phyloP scores from a whole-genome alignment of 495 filamentous ascomycete genomes.

The Diplogelasinospora grovesii region DNA sequence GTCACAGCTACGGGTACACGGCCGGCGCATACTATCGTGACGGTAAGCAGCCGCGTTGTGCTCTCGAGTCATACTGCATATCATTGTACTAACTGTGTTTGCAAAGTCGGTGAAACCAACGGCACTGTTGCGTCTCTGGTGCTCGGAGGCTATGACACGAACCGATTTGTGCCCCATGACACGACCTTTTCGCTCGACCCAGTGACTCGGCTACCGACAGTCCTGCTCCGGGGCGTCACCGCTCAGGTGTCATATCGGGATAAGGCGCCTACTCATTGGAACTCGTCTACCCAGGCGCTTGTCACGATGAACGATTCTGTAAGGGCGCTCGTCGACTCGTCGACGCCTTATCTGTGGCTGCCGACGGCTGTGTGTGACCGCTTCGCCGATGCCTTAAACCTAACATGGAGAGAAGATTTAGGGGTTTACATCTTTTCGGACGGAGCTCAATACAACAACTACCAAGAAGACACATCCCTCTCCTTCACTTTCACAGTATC shows the following conservation, averaged over 20 bases:
- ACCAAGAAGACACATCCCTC: conserved; percentile 31
- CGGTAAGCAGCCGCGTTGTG: conserved; percentile 15
- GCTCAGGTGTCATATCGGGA: conserved; percentile 36
- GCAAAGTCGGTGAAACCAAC: conserved; percentile 20
- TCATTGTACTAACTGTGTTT: neutral
- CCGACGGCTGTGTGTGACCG: conserved; percentile 52
- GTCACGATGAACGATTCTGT: conserved; percentile 40
- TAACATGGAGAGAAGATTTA: conserved; percentile 49
- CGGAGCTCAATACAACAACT: conserved; percentile 27
- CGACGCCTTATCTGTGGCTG: conserved; percentile 63
- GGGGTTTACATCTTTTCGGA: conserved; percentile 37
- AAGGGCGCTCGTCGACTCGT: conserved; percentile 55
- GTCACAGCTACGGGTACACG: conserved; percentile 60
- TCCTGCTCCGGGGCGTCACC: conserved; percentile 50
- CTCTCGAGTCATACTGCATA: too few species aligned
- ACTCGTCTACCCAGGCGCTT: conserved; percentile 29
- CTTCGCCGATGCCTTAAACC: conserved; percentile 54
- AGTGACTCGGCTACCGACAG: conserved; percentile 37
- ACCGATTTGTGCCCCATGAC: conserved; percentile 50
- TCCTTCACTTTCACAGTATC: conserved; percentile 56
- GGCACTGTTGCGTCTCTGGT: conserved; percentile 52
- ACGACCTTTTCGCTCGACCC: conserved; percentile 47
- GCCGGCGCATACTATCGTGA: conserved; percentile 58
- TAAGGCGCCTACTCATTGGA: conserved; percentile 36
- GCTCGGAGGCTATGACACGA: conserved; percentile 57